phyloP scores from a whole-genome alignment of 2,329 filamentous ascomycete genomes.

The Colletotrichum nymphaeae region DNA sequence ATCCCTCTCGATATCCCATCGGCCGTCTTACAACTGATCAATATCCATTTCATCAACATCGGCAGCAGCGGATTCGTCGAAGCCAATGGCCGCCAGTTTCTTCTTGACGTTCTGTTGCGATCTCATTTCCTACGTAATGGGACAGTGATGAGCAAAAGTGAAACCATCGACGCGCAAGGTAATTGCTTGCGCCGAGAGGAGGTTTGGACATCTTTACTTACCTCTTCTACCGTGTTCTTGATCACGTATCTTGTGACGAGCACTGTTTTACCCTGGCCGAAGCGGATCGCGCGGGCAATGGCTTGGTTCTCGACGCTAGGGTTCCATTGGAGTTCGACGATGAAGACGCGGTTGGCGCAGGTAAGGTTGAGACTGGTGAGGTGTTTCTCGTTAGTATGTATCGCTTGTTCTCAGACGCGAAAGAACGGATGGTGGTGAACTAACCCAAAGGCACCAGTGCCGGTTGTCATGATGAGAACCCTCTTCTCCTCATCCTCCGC shows the following conservation, averaged over 20 bases:
- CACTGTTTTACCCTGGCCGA: conserved; percentile 58
- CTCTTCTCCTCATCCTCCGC: conserved; percentile 37
- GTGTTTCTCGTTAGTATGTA: not conserved
- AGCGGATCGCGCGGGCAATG: conserved; percentile 58
- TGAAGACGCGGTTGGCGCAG: conserved; percentile 58
- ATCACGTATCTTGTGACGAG: conserved; percentile 58
- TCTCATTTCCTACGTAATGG: conserved; percentile 24
- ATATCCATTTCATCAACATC: not conserved
- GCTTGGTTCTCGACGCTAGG: conserved; percentile 64
- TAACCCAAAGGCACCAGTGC: conserved; percentile 62
- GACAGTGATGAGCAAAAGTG: not conserved
- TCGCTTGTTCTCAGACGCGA: not conserved
- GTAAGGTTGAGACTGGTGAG: conserved; percentile 57
- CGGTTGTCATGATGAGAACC: conserved; percentile 64
- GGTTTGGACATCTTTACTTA: conserved; percentile 32
- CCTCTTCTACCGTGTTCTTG: conserved; percentile 55
- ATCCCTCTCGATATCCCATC: too few relatives aligned
- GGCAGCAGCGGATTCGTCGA: not conserved
- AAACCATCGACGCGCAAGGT: not conserved
- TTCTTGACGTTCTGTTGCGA: conserved; percentile 29
- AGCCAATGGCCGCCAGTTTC: conserved; percentile 20
- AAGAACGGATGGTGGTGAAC: conserved; percentile 16
- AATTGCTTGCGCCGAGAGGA: not conserved
- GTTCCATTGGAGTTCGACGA: conserved; percentile 67
- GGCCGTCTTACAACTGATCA: not conserved